Conservation (phyloP, 805 yeast species). For the Naumovozyma castellii region DNA sequence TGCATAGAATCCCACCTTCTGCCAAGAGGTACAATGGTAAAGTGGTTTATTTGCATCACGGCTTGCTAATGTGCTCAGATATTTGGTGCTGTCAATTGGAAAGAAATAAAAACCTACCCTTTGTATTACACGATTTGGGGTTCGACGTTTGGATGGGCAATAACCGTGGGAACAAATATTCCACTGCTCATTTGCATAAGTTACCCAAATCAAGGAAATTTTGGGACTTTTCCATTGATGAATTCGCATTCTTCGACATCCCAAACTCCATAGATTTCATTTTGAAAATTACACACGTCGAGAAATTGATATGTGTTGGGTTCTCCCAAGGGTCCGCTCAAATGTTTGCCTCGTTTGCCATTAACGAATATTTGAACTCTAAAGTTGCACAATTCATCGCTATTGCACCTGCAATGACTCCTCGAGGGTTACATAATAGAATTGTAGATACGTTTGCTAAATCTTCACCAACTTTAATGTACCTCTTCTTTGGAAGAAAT, state of each 20-base stretch:
- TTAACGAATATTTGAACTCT: conserved; percentile 52
- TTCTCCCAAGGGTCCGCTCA: conserved; percentile 94
- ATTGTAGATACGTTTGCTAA: conserved; percentile 66
- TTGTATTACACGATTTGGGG: conserved; percentile 66
- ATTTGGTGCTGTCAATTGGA: conserved; percentile 53
- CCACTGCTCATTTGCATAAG: conserved; percentile 58
- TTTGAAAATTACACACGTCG: conserved; percentile 39
- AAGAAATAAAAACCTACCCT: conserved; percentile 55
- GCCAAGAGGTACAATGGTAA: conserved; percentile 28
- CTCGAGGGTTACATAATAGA: conserved; percentile 70
- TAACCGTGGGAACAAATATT: conserved; percentile 87
- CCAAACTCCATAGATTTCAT: conserved; percentile 76
- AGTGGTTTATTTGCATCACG: conserved; percentile 83
- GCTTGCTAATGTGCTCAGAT: conserved; percentile 82
- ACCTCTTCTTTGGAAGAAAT: conserved; percentile 60
- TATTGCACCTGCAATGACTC: conserved; percentile 89
- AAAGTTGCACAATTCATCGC: conserved; percentile 58
- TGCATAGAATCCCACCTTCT: conserved; percentile 56
- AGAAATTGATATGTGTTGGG: conserved; percentile 61
- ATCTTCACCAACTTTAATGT: conserved; percentile 66
- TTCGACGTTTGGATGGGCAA: conserved; percentile 94
- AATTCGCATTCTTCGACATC: conserved; percentile 82
- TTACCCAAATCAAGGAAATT: conserved; percentile 39
- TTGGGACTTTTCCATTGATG: conserved; percentile 90
- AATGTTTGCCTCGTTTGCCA: conserved; percentile 71